Evolutionary conservation across 805 yeast species (phyloP), one percentile per base, ranked within the genome.

Genomic region (Ogataea henricii): DNA sequence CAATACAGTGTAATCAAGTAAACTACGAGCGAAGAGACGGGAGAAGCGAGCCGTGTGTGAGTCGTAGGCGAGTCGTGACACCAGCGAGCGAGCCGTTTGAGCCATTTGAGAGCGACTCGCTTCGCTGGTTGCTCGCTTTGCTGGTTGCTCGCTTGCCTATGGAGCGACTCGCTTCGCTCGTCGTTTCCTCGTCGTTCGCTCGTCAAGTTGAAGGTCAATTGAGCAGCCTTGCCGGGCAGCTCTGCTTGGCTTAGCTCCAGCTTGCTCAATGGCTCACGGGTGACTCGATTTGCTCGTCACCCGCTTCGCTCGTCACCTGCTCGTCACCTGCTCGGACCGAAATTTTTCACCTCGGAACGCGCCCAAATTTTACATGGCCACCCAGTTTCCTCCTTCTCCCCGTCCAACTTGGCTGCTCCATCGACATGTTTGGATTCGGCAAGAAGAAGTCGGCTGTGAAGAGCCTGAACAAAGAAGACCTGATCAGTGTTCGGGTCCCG

Each of bases 401-500:
- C n/a, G 8, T 7, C 27, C 30, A 9, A 6, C 6, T 27, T n/a
- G 4, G 17, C 22, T 20, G 5, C 22, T 6, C 21, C 9, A 32
- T 7, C 36, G 16, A 21, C 13, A 56, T 56, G 60, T 53, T 56
- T 26, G 64, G 65, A 5, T 59, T 58, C 37, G 63, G 63, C 1
- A 64, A 53, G 47, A 64, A 60, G 53, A 63, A 62, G 29, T 38
- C 42, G 12, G 53, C 43, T 8, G 40, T 13, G n/a, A 13, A 16
- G 34, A 17, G n/a, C n/a, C n/a, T 14, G 34, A 30, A 34, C 22
- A 34, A 7, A 33, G 45, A 40, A 20, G 49, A 50, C 36, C 48
- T 60, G n/a, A 54, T 66, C 26, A 51, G 53, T n/a, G 60, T 57
- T 2, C 53, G 54, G 5, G 38, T 55, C 7, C 95, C 96, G 1